phyloP scores from a whole-genome alignment of 2,329 filamentous ascomycete genomes.

The Fusarium chaquense region DNA sequence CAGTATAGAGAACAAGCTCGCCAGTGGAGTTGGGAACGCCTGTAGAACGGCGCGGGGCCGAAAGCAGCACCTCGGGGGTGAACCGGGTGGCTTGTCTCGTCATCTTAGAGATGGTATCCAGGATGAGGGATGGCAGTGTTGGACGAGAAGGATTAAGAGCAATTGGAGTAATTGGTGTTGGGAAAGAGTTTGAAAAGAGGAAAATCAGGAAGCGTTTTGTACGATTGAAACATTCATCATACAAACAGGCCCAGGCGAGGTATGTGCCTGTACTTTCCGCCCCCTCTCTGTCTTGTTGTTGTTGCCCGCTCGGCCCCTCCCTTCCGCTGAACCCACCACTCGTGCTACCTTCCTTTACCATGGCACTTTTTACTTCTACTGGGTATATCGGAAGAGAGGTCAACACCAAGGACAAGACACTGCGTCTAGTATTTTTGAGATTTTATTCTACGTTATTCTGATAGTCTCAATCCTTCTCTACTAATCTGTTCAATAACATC shows the following conservation, averaged over 20 bases:
- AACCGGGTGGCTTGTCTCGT: constrained; percentile 77
- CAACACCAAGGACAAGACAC: neutral
- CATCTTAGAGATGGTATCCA: constrained; percentile 61
- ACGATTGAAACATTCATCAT: constrained; percentile 37
- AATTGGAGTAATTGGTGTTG: neutral
- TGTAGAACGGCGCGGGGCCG: constrained; percentile 77
- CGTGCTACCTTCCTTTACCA: constrained; percentile 27
- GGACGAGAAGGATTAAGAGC: neutral
- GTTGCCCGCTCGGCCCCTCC: constrained; percentile 40
- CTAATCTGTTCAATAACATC: neutral
- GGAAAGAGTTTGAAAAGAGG: constrained; percentile 8
- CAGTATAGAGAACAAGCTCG: constrained; percentile 73
- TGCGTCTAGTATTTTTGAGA: neutral
- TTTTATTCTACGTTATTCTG: neutral
- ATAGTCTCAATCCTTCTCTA: neutral
- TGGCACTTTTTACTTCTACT: neutral
- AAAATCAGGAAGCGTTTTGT: constrained; percentile 24
- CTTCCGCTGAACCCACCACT: constrained; percentile 32
- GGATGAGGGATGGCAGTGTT: neutral
- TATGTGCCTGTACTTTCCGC: neutral
- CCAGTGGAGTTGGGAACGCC: constrained; percentile 77
- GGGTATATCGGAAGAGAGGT: neutral
- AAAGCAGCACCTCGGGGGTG: constrained; percentile 81
- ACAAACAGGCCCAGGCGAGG: constrained; percentile 11
- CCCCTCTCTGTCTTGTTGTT: constrained; percentile 32